These are phyloP conservation scores for Biscogniauxia sp. DNA, from an alignment of 2,329 filamentous ascomycete species.

Conservation along the genomic window DNA sequence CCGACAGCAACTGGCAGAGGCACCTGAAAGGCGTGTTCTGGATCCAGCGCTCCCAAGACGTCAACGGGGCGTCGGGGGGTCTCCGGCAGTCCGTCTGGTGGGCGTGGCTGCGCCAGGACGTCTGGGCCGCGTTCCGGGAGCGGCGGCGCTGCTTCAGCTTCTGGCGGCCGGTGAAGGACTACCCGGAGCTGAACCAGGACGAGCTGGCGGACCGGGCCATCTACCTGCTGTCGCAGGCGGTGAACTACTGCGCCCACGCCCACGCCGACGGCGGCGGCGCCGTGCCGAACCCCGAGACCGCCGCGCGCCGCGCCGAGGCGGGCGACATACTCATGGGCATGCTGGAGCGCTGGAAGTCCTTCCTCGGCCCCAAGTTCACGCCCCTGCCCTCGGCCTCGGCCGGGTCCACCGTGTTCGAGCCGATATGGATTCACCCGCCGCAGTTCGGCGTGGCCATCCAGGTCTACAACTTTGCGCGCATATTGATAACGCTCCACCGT, in stretches of 20 bases:
- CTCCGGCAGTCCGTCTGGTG: constrained; percentile 61
- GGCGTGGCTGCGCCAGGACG: constrained; percentile 65
- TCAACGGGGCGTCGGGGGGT: constrained; percentile 56
- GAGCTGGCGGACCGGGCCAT: constrained; percentile 53
- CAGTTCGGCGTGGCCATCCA: constrained; percentile 48
- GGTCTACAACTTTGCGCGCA: constrained; percentile 50
- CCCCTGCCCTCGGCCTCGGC: constrained; percentile 35
- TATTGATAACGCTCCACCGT: constrained; percentile 51
- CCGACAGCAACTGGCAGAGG: constrained; percentile 54
- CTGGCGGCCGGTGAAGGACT: constrained; percentile 52
- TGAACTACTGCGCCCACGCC: constrained; percentile 55
- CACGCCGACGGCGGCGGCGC: constrained; percentile 29
- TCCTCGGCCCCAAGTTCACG: constrained; percentile 38
- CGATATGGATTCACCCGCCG: constrained; percentile 51
- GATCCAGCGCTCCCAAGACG: constrained; percentile 61
- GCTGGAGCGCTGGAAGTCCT: constrained; percentile 33
- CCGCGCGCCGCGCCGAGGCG: constrained; percentile 12
- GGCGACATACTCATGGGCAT: constrained; percentile 24
- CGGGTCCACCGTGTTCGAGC: constrained; percentile 37
- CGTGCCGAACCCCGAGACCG: constrained; percentile 4
- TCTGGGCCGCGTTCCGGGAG: constrained; percentile 63
- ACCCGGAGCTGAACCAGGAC: constrained; percentile 46
- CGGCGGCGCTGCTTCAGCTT: constrained; percentile 55
- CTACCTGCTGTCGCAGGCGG: constrained; percentile 54
- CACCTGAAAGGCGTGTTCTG: constrained; percentile 65